Conservation (phyloP, 768 basidiomycete genomes). For the Russula virescens region DNA sequence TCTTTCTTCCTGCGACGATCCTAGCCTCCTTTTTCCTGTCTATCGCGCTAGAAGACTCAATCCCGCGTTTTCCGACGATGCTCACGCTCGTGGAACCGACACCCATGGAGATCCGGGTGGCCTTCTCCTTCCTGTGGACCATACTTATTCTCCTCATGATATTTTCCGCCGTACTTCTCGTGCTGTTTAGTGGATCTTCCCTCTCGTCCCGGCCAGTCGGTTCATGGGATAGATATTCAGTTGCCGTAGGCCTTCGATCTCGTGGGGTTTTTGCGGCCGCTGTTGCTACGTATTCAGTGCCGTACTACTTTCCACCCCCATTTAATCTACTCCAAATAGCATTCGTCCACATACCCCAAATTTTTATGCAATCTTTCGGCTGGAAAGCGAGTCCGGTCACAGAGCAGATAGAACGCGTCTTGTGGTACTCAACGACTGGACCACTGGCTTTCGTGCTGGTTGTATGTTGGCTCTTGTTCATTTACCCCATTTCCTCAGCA, state of each 20-base stretch:
- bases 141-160: slow-evolving; percentile 35
- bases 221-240: slow-evolving; percentile 48
- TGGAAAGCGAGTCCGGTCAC: slow-evolving; percentile 16
- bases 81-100: slow-evolving; percentile 22
- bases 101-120: slow-evolving; percentile 45
- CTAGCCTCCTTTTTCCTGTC: slow-evolving; percentile 43
- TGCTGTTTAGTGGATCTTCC: slow-evolving; percentile 29
- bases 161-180: slow-evolving; percentile 33
- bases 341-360: slow-evolving; percentile 23
- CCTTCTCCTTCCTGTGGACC: slow-evolving; percentile 37
- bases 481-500: not conserved
- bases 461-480: slow-evolving; percentile 10
- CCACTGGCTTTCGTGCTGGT: slow-evolving; percentile 32
- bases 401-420: slow-evolving; percentile 28
- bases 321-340: slow-evolving; percentile 40
- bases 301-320: slow-evolving; percentile 45
- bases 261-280: slow-evolving; percentile 38
- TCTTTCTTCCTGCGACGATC: slow-evolving; percentile 47
- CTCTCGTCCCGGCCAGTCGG: slow-evolving; percentile 2
- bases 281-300: slow-evolving; percentile 32
- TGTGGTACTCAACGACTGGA: slow-evolving; percentile 42
- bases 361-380: slow-evolving; percentile 24
- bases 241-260: slow-evolving; percentile 38
- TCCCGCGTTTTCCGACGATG: slow-evolving; percentile 24
- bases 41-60: slow-evolving; percentile 39